Evolutionary conservation across 495 filamentous ascomycete genomes (phyloP), one percentile per base, ranked within the genome.

Genomic region (Aspergillus nanangensis): DNA sequence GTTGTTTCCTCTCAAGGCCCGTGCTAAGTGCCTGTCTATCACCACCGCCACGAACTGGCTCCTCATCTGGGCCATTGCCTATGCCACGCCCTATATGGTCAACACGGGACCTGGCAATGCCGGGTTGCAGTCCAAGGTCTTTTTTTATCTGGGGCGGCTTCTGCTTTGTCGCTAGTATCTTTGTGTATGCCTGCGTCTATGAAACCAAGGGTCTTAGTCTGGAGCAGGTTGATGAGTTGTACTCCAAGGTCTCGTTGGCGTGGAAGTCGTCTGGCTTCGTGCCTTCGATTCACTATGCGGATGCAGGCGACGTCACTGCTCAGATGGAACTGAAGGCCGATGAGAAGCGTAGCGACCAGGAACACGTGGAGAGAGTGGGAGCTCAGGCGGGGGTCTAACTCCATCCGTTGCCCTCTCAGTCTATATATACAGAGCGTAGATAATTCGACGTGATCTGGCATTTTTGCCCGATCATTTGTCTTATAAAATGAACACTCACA

Each of bases 181-280:
- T 90, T 55, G 86, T 89, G 3, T 92, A 81, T 58, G 58, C 62
- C 40, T 76, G 85, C 62, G 83, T 94, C 61, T 90, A 90, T 62
- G 88, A 92, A 68, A 93, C 88, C 38, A 91, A 92, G 74, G 87
- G 87, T 15, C 75, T 88, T 8, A 81, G 79, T 1, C 76, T 91
- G n/a, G 88, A 93, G 61, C 78, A 91, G 64, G 79, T 92, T 27
- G 87, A 92, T 60, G 82, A 92, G 69, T 67, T 92, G 27, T 93
- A 91, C 60, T 71, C 65, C 13, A 83, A 86, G 65, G 74, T 82
- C 37, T 57, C 57, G 24, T 57, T 61, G 35, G 83, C 84, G 1
- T 79, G 80, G 67, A 45, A 76, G 31, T 75, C 70, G 10, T 57
- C 60, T 17, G 57, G 55, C 5, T 81, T 74, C 48, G 58, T 60